Conservation (phyloP, 2,329 filamentous ascomycete species). For the Colletotrichum salicis region DNA sequence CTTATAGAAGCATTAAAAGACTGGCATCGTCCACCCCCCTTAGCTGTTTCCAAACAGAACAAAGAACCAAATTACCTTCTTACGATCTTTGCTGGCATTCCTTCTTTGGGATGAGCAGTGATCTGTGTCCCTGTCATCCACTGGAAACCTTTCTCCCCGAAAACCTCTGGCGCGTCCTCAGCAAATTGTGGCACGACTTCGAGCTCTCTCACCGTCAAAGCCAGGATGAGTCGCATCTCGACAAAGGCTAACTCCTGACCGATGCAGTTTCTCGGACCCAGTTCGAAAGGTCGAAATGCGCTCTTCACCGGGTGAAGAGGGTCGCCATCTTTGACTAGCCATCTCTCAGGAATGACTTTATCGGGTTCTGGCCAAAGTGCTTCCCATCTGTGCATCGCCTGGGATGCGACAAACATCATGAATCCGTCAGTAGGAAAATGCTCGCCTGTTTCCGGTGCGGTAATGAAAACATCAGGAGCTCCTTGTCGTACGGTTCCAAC, state of each 20-base stretch:
- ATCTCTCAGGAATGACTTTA: slow-evolving; percentile 56
- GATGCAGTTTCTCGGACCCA: slow-evolving; percentile 63
- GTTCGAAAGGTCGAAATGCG: slow-evolving; percentile 65
- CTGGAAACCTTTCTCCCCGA: slow-evolving; percentile 46
- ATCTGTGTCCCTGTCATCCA: slow-evolving; percentile 15
- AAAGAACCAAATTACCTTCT: background rate
- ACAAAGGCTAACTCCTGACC: slow-evolving; percentile 65
- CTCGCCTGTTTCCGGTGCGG: slow-evolving; percentile 53
- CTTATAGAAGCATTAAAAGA: too few relatives aligned
- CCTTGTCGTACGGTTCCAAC: slow-evolving; percentile 53
- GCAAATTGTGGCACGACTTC: slow-evolving; percentile 56
- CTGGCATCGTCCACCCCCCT: too few relatives aligned
- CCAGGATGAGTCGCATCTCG: slow-evolving; percentile 62
- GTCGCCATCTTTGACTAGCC: slow-evolving; percentile 45
- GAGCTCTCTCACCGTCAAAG: slow-evolving; percentile 59
- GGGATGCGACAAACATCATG: slow-evolving; percentile 38
- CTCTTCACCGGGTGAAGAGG: slow-evolving; percentile 51
- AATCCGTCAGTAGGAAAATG: slow-evolving; percentile 53
- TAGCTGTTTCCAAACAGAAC: background rate
- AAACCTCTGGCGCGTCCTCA: slow-evolving; percentile 46
- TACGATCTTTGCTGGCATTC: slow-evolving; percentile 37
- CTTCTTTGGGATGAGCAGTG: slow-evolving; percentile 41
- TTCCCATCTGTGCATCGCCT: slow-evolving; percentile 44
- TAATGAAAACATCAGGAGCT: slow-evolving; percentile 48
- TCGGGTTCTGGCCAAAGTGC: slow-evolving; percentile 51